Evolutionary conservation across 1,284 basidiomycete species (phyloP), one percentile per base, ranked within the genome.

Genomic region (Boletellus sp.): DNA sequence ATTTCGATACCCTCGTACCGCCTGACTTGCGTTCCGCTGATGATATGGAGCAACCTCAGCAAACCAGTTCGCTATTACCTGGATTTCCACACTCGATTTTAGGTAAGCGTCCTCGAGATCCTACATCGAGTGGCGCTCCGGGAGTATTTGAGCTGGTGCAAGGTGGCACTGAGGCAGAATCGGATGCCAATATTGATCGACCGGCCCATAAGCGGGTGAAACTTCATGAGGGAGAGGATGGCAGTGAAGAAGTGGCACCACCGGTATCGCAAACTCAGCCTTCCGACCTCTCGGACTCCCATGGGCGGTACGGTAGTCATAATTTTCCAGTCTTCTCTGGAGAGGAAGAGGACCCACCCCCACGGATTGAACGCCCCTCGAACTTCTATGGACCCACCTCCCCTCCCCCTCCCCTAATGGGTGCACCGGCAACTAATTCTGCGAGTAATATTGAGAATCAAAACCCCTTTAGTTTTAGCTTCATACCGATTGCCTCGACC

Each of bases 31-130:
- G 57, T 55, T 30, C 52, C 21, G 43, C 41, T 53, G 54, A 55
- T 48, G 41, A 47, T 17, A 41, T 40, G 35, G 40, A 54, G 22
- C 55, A 60, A 33, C 57, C 61, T 8, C 53, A 49, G n/a, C 64
- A 59, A 36, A 20, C 41, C 9, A 45, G 56, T 30, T 59, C 36
- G 20, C 53, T 65, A 40, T 67, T 69, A 43, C 73, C 75, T 30
- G 73, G 69, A 7, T 60, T 70, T 43, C 64, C 73, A 6, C 66
- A 71, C 29, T 72, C 64, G 21, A 66, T 71, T 21, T 68, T 82
- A 19, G 84, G 84, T 10, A 87, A 87, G 60, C 77, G 80, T 25
- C 74, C 69, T 41, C 73, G 83, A 48, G 78, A 79, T 50, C 68
- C 76, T 2, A 62, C 68, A 13, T 64, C 69, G 14, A 74, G 71